A percentile compares a stretch with the other conserved stretches of the same genome.
These are phyloP conservation scores for Candida glucosophila DNA, from an alignment of 1,139 yeast species.

Conservation along the genomic window DNA sequence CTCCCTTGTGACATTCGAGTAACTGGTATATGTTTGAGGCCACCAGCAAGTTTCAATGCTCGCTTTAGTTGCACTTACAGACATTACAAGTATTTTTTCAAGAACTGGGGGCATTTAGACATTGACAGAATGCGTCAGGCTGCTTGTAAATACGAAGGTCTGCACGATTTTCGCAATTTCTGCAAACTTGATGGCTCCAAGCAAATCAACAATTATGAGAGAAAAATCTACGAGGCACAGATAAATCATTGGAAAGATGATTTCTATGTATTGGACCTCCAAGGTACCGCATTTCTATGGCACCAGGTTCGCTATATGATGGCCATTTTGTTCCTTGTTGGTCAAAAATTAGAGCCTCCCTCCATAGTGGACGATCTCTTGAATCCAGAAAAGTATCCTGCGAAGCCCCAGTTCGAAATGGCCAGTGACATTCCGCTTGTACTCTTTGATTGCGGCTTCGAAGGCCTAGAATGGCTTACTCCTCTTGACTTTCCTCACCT, in stretches of 20 bases:
- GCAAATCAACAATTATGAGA: constrained; percentile 67
- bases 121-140: constrained; percentile 62
- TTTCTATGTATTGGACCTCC: constrained; percentile 63
- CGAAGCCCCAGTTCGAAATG: constrained; percentile 79
- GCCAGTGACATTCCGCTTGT: constrained; percentile 90
- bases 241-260: constrained; percentile 38
- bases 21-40: constrained; percentile 76
- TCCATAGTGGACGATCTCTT: constrained; percentile 49
- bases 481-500: constrained; percentile 17
- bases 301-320: constrained; percentile 97
- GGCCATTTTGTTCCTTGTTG: constrained; percentile 71
- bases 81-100: constrained; percentile 79
- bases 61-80: constrained; percentile 79
- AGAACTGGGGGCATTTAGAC: constrained; percentile 40
- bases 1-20: constrained; percentile 76
- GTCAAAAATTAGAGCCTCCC: constrained; percentile 66
- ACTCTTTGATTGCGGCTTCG: constrained; percentile 77
- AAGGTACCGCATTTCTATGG: constrained; percentile 93
- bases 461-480: constrained; percentile 58
- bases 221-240: constrained; percentile 48
- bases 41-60: constrained; percentile 81
- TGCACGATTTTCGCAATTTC: constrained; percentile 87
- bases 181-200: constrained; percentile 93
- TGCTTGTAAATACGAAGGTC: constrained; percentile 58
- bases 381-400: constrained; percentile 49